These are phyloP conservation scores for Schizochytrium sp. DNA, from an alignment of 108 stramenopile genomes.

Conservation along the genomic window DNA sequence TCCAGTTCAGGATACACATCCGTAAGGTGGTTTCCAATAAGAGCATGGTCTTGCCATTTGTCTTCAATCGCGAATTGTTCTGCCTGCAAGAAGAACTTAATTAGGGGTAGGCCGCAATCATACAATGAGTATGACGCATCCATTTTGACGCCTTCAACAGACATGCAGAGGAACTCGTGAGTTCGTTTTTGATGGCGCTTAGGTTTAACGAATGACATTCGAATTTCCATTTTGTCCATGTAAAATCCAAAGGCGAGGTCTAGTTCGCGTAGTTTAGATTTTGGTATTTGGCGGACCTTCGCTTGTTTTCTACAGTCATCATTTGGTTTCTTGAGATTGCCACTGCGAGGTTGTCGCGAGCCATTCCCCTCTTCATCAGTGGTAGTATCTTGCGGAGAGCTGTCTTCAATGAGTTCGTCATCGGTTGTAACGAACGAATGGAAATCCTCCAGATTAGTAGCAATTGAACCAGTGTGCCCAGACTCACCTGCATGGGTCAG, in stretches of 20 bases:
- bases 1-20: conserved; percentile 3
- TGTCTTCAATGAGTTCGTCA: background rate
- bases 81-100: conserved; percentile 17
- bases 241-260: conserved; percentile 25
- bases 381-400: background rate
- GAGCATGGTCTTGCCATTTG: background rate
- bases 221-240: background rate
- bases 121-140: conserved; percentile 21
- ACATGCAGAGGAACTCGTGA: background rate
- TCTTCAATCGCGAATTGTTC: background rate
- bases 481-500: background rate
- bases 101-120: conserved; percentile 13
- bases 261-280: background rate
- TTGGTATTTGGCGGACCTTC: background rate
- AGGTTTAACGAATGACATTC: background rate
- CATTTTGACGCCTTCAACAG: background rate
- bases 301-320: background rate
- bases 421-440: conserved; percentile 17
- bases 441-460: conserved; percentile 6
- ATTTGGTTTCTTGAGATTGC: too few relatives aligned
- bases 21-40: background rate
- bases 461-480: background rate
- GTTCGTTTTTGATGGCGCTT: background rate
- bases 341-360: background rate
- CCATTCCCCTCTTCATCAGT: background rate